Evolutionary conservation across 495 filamentous ascomycete species (phyloP), one percentile per base, ranked within the genome.

Genomic region (Tuber calosporum): DNA sequence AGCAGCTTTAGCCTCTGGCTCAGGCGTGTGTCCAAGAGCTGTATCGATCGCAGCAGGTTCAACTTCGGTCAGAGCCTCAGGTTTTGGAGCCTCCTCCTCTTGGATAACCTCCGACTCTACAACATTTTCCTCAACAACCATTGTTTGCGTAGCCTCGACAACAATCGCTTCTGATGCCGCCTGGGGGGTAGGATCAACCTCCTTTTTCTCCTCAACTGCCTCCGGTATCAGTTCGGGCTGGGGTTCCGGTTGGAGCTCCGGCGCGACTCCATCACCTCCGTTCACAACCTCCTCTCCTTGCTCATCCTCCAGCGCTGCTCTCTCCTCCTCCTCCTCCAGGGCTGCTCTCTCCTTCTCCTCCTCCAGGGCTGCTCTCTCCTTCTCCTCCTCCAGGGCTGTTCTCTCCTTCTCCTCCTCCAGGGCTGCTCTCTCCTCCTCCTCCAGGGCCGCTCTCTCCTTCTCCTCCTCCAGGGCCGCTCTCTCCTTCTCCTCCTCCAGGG

Each of bases 281-380:
- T 73, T 76, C 15, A 73, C 76, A 43, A 37, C 72, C 48, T 74
- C 74, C 39, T 53, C 72, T 39, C 71, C 75, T 42, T 75, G 43
- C 42, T 70, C 69, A 19, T 71, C 48, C 11, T 70, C 67, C 1
- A 69, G 38, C 58, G 79, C 70, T 45, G 74, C 72, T 20, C 30
- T 37, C 40, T 80, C 77, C 40, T 75, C 72, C 48, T 78, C 43
- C 69, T 40, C 39, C 37, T 38, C 37, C 37, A n/a, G n/a, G n/a
- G n/a, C n/a, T n/a, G n/a, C n/a, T n/a, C 6, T 6, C 37, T 38
- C 37, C 37, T 38, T 6, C 37, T 38, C 37, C 37, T 38, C 37
- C 37, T 38, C 37, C 37, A n/a, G n/a, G n/a, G n/a, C n/a, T n/a
- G n/a, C n/a, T n/a, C 6, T 6, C 37, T 38, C 37, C 37, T 38